A percentile compares a stretch with the other conserved stretches of the same genome.
Conservation (phyloP, 2,329 filamentous ascomycete species). For the Nigrospora sphaerica region DNA sequence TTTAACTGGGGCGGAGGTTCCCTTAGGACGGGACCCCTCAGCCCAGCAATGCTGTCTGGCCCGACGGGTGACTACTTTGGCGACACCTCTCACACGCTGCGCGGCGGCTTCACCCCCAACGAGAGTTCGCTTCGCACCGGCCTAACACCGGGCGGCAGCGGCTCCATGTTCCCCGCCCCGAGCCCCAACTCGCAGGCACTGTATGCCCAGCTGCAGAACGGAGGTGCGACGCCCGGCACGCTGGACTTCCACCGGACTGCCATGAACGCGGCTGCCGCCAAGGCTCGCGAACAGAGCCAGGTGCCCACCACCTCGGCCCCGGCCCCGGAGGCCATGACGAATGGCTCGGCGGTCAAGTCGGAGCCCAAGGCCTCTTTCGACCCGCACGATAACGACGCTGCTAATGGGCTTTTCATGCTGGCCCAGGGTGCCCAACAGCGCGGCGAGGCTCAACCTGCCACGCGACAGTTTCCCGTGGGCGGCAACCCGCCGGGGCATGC, state of each 20-base stretch:
- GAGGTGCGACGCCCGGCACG: conserved; percentile 81
- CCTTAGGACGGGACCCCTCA: conserved; percentile 83
- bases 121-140: conserved; percentile 90
- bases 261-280: conserved; percentile 67
- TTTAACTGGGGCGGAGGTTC: conserved; percentile 80
- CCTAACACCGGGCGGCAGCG: conserved; percentile 86
- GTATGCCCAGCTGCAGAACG: conserved; percentile 70
- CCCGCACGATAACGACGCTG: conserved; percentile 89
- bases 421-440: conserved; percentile 56
- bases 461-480: conserved; percentile 39
- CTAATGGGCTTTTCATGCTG: conserved; percentile 87
- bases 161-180: conserved; percentile 92
- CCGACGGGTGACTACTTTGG: conserved; percentile 82
- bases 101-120: conserved; percentile 89
- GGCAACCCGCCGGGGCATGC: conserved; percentile 39
- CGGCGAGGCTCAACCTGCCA: conserved; percentile 46
- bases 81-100: conserved; percentile 64
- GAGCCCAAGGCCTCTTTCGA: conserved; percentile 57
- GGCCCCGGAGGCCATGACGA: conserved; percentile 45
- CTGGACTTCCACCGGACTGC: conserved; percentile 94
- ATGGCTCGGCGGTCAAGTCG: conserved; percentile 35
- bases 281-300: conserved; percentile 36
- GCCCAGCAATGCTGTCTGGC: conserved; percentile 93
- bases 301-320: conserved; percentile 32
- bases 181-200: conserved; percentile 82